Evolutionary conservation across 179 eudicot species (phyloP).

Genomic region (Heliamphora pulchella): DNA sequence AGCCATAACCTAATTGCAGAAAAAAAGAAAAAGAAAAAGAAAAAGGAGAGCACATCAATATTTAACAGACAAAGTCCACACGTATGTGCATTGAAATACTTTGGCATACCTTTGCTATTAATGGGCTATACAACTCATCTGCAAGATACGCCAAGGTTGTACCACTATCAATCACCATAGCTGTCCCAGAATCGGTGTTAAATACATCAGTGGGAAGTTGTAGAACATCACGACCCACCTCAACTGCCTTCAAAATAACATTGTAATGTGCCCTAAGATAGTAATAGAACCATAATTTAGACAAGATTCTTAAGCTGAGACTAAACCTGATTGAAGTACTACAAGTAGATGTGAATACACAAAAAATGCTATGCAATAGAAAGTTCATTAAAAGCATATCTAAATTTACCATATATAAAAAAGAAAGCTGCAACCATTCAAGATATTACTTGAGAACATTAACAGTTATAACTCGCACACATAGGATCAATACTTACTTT

Average conservation of each 20-base stretch:
- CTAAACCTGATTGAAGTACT: slow-evolving; percentile 12
- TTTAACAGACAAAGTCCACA: not conserved
- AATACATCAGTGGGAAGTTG: slow-evolving; percentile 34
- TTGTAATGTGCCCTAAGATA: slow-evolving; percentile 75
- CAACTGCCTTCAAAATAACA: slow-evolving; percentile 52
- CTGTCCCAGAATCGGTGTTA: slow-evolving; percentile 24
- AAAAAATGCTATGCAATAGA: not conserved
- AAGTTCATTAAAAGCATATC: not conserved
- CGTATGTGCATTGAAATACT: not conserved
- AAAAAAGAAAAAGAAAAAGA: not conserved
- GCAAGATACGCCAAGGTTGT: slow-evolving; percentile 89
- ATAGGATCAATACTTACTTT: not conserved
- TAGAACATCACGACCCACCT: slow-evolving; percentile 54
- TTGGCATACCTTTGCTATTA: slow-evolving; percentile 40
- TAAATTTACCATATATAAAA: not conserved
- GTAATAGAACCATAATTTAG: slow-evolving; percentile 16
- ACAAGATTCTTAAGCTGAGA: not conserved
- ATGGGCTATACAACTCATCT: slow-evolving; percentile 36
- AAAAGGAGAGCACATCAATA: not conserved
- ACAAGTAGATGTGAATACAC: not conserved
- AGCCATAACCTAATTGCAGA: slow-evolving; percentile 45
- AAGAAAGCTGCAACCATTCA: slow-evolving; percentile 7
- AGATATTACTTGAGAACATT: not conserved
- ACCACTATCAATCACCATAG: slow-evolving; percentile 74
- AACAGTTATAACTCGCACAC: not conserved